A percentile compares a stretch with the other conserved stretches of the same genome.
These are phyloP conservation scores for Calonectria hongkongensis DNA, from an alignment of 2,329 filamentous ascomycete genomes.

Conservation along the genomic window DNA sequence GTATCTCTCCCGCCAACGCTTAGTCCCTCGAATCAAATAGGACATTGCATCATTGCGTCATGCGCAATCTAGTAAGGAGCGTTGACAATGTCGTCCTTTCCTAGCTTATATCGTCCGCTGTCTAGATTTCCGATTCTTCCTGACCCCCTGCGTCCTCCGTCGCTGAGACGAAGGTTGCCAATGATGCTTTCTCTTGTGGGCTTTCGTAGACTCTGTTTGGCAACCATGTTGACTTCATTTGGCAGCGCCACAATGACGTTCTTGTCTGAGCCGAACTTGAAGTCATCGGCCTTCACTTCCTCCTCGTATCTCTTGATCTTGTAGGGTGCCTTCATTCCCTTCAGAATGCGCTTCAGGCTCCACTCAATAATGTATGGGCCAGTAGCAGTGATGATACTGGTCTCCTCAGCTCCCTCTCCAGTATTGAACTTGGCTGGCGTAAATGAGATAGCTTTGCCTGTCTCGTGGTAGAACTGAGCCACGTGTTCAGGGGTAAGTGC, in stretches of 20 bases:
- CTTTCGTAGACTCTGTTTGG: constrained; percentile 87
- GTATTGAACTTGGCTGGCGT: constrained; percentile 96
- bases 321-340: constrained; percentile 89
- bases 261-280: constrained; percentile 97
- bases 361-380: constrained; percentile 98
- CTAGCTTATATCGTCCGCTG: constrained; percentile 82
- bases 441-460: constrained; percentile 88
- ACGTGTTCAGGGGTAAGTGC: constrained; percentile 93
- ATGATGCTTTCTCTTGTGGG: constrained; percentile 96
- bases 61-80: constrained; percentile 70
- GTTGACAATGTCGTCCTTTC: constrained; percentile 89
- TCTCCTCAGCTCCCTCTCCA: constrained; percentile 86
- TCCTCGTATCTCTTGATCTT: constrained; percentile 97
- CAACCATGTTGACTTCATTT: constrained; percentile 99
- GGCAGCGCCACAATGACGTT: constrained; percentile 98
- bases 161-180: constrained; percentile 70
- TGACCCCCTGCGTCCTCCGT: constrained; percentile 69
- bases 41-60: neutral
- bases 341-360: constrained; percentile 92
- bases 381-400: constrained; percentile 96
- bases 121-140: constrained; percentile 71
- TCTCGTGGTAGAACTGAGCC: constrained; percentile 98
- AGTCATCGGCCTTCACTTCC: constrained; percentile 98
- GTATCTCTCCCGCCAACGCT: constrained; percentile 31
- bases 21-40: constrained; percentile 13